Conservation (phyloP, 208 protist genomes). For the Porcisia deanei region DNA sequence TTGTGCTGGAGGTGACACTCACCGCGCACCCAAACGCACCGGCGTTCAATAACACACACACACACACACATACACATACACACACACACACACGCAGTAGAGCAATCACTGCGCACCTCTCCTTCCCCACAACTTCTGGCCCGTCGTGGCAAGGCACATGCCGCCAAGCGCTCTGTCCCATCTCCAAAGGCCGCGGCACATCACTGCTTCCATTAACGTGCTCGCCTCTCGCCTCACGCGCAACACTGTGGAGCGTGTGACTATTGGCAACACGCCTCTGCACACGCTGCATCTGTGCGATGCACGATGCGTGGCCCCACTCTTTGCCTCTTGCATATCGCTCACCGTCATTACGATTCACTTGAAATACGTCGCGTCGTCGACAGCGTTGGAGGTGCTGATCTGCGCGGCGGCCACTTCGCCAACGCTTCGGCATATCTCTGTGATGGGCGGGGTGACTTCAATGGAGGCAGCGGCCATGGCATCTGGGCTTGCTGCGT, state of each 20-base stretch:
- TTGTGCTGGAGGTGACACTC: not conserved
- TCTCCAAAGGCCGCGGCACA: constrained; percentile 6
- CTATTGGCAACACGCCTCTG: constrained; percentile 52
- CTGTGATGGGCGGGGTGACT: constrained; percentile 49
- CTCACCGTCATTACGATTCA: constrained; percentile 50
- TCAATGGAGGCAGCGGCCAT: constrained; percentile 55
- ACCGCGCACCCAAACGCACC: not conserved
- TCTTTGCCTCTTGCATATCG: constrained; percentile 43
- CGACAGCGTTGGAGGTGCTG: constrained; percentile 49
- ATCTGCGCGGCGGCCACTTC: constrained; percentile 46
- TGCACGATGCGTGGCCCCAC: constrained; percentile 42
- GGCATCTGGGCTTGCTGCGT: constrained; percentile 37
- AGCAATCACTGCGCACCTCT: not conserved
- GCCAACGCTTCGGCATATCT: constrained; percentile 38
- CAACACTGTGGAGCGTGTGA: constrained; percentile 45
- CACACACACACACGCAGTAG: not conserved
- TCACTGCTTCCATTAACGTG: constrained; percentile 16
- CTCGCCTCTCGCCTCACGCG: constrained; percentile 20
- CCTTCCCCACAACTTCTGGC: not conserved
- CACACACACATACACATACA: not conserved
- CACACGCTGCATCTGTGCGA: constrained; percentile 42
- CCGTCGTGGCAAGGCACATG: not conserved
- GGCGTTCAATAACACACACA: not conserved
- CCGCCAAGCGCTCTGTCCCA: not conserved
- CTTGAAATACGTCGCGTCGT: constrained; percentile 40